Evolutionary conservation across 345 rosid genomes (phyloP).

Genomic region (Reutealis trisperma): DNA sequence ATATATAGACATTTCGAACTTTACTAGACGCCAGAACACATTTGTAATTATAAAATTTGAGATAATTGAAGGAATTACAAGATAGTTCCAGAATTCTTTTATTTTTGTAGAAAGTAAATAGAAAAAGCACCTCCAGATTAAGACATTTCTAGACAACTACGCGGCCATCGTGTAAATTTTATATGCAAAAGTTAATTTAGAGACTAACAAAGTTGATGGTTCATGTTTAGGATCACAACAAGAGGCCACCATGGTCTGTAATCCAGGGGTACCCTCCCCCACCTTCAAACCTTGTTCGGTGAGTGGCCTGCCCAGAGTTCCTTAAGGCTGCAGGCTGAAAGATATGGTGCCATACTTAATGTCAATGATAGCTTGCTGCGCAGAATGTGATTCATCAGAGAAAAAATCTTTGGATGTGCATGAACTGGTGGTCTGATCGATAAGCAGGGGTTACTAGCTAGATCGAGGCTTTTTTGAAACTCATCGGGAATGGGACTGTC

Average conservation of each 20-base stretch:
- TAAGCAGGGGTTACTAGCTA: background rate
- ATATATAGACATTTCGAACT: background rate
- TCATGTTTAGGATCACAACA: slow-evolving; percentile 60
- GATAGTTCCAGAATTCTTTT: background rate
- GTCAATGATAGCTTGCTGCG: background rate
- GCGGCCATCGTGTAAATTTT: background rate
- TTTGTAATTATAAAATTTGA: background rate
- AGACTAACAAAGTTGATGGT: slow-evolving; percentile 8
- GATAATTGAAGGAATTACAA: background rate
- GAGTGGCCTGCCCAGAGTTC: background rate
- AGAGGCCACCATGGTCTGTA: slow-evolving; percentile 76
- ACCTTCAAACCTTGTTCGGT: slow-evolving; percentile 34
- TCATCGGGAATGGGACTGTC: background rate
- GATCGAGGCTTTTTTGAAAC: background rate
- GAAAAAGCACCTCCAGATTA: too few relatives aligned
- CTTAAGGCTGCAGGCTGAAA: background rate
- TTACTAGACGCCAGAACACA: background rate
- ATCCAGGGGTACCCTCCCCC: slow-evolving; percentile 62
- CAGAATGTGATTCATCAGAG: background rate
- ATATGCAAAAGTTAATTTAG: background rate
- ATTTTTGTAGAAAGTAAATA: too few relatives aligned
- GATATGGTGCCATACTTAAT: background rate
- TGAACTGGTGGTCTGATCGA: background rate
- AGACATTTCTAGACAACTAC: background rate
- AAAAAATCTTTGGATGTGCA: background rate